phyloP scores from a whole-genome alignment of 805 yeast species.

The Naumovozyma dairenensis region DNA sequence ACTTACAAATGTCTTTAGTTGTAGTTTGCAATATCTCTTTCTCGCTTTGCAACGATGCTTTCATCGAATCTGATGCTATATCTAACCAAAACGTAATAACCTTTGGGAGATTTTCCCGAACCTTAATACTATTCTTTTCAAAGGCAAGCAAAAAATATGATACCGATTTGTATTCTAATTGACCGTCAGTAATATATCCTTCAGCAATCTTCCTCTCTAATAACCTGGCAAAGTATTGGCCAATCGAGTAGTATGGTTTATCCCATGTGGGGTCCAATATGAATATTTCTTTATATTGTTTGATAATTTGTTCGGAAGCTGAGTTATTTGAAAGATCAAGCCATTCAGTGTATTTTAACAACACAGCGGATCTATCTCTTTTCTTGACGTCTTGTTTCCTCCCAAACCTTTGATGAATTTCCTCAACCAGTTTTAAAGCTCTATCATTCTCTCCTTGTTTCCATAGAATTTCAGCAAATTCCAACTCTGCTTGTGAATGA shows the following conservation, averaged over 20 bases:
- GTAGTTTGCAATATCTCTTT: conserved; percentile 25
- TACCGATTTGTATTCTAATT: conserved; percentile 24
- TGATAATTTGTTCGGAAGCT: conserved; percentile 60
- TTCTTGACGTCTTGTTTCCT: conserved; percentile 8
- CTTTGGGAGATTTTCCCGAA: conserved; percentile 81
- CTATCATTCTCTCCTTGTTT: conserved; percentile 78
- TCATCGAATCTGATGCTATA: conserved; percentile 35
- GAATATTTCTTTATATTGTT: conserved; percentile 55
- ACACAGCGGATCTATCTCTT: conserved; percentile 34
- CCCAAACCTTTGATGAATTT: conserved; percentile 19
- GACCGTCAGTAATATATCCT: conserved; percentile 24
- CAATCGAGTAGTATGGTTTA: conserved; percentile 70
- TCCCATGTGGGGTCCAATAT: conserved; percentile 53
- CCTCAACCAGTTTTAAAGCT: conserved; percentile 57
- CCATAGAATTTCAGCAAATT: conserved; percentile 80
- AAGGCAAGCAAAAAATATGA: conserved; percentile 24
- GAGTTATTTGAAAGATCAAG: conserved; percentile 77
- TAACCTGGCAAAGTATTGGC: conserved; percentile 67
- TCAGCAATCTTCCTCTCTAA: conserved; percentile 53
- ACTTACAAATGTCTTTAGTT: conserved; percentile 39
- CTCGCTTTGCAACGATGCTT: conserved; percentile 21
- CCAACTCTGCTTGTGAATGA: conserved; percentile 47
- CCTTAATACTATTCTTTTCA: conserved; percentile 41
- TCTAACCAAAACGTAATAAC: conserved; percentile 89
- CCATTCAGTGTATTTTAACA: conserved; percentile 80